Conservation (phyloP, 1,139 yeast genomes). For the Saccharomyces hybrid region DNA sequence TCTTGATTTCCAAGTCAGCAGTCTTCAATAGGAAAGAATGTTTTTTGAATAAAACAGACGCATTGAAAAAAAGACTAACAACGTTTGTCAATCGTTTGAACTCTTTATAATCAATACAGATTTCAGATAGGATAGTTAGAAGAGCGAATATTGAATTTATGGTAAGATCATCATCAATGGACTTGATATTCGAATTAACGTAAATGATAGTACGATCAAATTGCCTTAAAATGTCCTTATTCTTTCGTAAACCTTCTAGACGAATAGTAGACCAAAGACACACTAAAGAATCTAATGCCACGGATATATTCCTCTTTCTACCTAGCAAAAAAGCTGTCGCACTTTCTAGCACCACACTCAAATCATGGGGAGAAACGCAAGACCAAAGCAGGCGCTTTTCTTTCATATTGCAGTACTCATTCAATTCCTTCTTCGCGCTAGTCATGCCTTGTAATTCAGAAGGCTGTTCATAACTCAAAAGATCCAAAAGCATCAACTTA, state of each 20-base stretch:
- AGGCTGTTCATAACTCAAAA: constrained; percentile 2
- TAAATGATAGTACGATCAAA: constrained; percentile 17
- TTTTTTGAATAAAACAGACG: constrained; percentile 16
- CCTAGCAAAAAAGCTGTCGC: not conserved
- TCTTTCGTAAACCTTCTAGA: constrained; percentile 1
- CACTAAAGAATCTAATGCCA: not conserved
- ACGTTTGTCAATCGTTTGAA: constrained; percentile 29
- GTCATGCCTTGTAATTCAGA: not conserved
- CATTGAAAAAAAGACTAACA: constrained; percentile 30
- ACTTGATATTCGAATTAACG: constrained; percentile 12
- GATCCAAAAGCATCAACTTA: constrained; percentile 15
- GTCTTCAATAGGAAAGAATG: constrained; percentile 11
- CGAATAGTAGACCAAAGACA: constrained; percentile 1
- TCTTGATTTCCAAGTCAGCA: constrained; percentile 10
- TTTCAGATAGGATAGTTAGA: constrained; percentile 11
- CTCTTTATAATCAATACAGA: constrained; percentile 18
- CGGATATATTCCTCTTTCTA: not conserved
- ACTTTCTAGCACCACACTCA: not conserved
- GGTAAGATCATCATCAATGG: not conserved
- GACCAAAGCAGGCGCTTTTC: not conserved
- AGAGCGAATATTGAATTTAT: constrained; percentile 2
- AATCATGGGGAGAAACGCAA: not conserved
- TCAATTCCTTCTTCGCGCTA: not conserved
- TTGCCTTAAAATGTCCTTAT: constrained; percentile 7
- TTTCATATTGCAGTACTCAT: not conserved